Percentiles rank a stretch among this genome's conserved stretches.
Evolutionary conservation across 768 basidiomycete species (phyloP).

Genomic region (Lentinula raphanica): DNA sequence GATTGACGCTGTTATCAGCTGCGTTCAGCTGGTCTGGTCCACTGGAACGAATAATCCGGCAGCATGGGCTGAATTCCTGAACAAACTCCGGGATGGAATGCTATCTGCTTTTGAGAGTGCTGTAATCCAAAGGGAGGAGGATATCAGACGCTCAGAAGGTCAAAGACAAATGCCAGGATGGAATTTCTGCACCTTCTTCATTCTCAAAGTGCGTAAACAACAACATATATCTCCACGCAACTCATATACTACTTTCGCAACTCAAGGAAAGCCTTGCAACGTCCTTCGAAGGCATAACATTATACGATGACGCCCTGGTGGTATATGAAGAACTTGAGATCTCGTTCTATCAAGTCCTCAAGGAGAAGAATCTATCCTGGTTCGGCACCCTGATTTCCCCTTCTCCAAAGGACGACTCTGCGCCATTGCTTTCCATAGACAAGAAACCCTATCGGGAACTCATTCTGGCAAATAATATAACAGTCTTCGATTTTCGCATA

Average conservation of each 20-base stretch:
- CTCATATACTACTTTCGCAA: slow-evolving; percentile 12
- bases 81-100: slow-evolving; percentile 86
- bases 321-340: slow-evolving; percentile 91
- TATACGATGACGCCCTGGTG: slow-evolving; percentile 83
- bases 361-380: slow-evolving; percentile 86
- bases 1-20: slow-evolving; percentile 40
- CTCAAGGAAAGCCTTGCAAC: slow-evolving; percentile 86
- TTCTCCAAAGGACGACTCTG: slow-evolving; percentile 66
- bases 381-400: slow-evolving; percentile 82
- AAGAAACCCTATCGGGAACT: slow-evolving; percentile 88
- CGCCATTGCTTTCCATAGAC: slow-evolving; percentile 68
- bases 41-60: slow-evolving; percentile 67
- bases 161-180: slow-evolving; percentile 93
- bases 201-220: slow-evolving; percentile 67
- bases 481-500: slow-evolving; percentile 88
- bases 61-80: slow-evolving; percentile 82
- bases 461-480: slow-evolving; percentile 85
- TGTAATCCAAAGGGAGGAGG: slow-evolving; percentile 78
- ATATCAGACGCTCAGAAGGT: slow-evolving; percentile 82
- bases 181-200: slow-evolving; percentile 98
- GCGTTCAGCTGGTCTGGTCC: slow-evolving; percentile 77
- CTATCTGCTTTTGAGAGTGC: slow-evolving; percentile 80
- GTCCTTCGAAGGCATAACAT: slow-evolving; percentile 86
- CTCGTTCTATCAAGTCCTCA: slow-evolving; percentile 67
- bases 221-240: slow-evolving; percentile 1